Evolutionary conservation across 805 yeast species (phyloP), one percentile per base, ranked within the genome.

Genomic region (Wickerhamiella sergipiensis): DNA sequence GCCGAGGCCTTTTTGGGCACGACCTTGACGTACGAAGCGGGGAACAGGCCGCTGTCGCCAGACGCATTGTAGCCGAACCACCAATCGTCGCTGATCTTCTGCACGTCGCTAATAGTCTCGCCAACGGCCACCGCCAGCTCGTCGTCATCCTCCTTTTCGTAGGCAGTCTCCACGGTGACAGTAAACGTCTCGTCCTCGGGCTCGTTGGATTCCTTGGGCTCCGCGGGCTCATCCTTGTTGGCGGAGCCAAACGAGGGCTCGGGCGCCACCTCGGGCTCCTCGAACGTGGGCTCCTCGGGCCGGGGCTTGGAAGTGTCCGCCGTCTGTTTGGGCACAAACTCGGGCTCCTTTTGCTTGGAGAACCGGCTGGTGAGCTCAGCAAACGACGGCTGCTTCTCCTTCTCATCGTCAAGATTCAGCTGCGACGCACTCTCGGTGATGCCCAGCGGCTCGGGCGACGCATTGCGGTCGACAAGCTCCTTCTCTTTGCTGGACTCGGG

Each of bases 31-130:
- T 84, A 88, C 66, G 85, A 86, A 29, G 95, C 78, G 50, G 98
- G 98, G 80, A 90, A 90, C 52, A 90, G 70, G 46, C 95, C 96
- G 57, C 75, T 74, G 56, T 80, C 86, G 43, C 96, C 97, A 18
- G 77, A 67, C 24, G 66, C 51, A 60, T 85, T 76, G 55, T 78
- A 80, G 48, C 98, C 98, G 50, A 83, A 71, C 97, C 97, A 92
- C 90, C 90, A 85, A 57, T 81, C 88, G 52, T 79, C 84, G 61
- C 82, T 88, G 15, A 79, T 76, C 58, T 79, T 75, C 54, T 82
- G 83, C 55, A 85, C 80, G 24, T 78, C 78, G n/a, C 73, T 67
- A 54, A 85, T 77, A 36, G 63, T 57, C 56, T 85, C 92, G 49
- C 85, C 88, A 58, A 81, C 89, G 18, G 57, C 69, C 46, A 85